These are phyloP conservation scores for Boletus tylopilopsis DNA, from an alignment of 768 basidiomycete genomes.

Conservation along the genomic window DNA sequence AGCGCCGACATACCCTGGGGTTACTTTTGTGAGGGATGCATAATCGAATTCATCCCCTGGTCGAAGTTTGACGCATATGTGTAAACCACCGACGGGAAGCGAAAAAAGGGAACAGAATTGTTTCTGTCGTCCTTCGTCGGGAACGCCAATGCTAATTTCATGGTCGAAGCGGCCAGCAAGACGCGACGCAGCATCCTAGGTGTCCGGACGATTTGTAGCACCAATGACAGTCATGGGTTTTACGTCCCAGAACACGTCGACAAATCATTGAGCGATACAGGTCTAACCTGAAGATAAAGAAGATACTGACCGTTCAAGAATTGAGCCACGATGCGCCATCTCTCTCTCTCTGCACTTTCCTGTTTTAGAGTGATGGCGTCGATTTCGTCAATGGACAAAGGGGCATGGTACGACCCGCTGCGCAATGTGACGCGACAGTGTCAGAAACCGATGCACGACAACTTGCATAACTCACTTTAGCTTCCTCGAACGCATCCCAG, in stretches of 20 bases:
- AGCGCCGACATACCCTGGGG: slow-evolving; percentile 98
- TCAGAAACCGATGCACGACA: not conserved
- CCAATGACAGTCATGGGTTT: slow-evolving; percentile 93
- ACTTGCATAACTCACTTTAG: slow-evolving; percentile 55
- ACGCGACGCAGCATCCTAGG: slow-evolving; percentile 88
- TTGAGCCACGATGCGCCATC: slow-evolving; percentile 94
- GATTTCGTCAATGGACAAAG: slow-evolving; percentile 95
- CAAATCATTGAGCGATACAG: not conserved
- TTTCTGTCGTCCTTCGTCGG: slow-evolving; percentile 86
- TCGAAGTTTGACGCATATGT: slow-evolving; percentile 72
- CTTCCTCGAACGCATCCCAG: slow-evolving; percentile 95
- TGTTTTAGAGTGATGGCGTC: slow-evolving; percentile 97
- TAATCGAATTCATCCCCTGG: slow-evolving; percentile 90
- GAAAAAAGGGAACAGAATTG: slow-evolving; percentile 55
- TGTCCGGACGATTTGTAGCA: slow-evolving; percentile 94
- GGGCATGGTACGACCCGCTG: slow-evolving; percentile 90
- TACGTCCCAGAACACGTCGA: slow-evolving; percentile 95
- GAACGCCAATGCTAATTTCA: slow-evolving; percentile 97
- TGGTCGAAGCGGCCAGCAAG: slow-evolving; percentile 95
- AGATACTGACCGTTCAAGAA: slow-evolving; percentile 83
- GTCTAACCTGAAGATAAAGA: not conserved
- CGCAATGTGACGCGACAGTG: not conserved
- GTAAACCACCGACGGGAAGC: not conserved
- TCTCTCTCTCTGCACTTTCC: slow-evolving; percentile 96
- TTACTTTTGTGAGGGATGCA: slow-evolving; percentile 78